Evolutionary conservation across 257 asterid species (phyloP).

Genomic region (Leonotis leonurus): DNA sequence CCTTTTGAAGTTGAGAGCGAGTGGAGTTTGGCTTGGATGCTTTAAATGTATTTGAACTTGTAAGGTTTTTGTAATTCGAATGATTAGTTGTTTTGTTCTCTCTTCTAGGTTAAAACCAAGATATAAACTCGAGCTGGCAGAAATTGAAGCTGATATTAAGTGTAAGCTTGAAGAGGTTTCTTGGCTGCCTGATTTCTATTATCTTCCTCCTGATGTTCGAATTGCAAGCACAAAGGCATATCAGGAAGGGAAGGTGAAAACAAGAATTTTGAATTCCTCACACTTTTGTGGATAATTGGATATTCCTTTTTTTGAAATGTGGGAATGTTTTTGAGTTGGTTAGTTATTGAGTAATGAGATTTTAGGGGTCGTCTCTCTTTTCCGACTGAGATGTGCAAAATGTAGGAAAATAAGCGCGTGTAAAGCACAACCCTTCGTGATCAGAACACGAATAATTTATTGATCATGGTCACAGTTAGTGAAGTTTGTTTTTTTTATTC

Average conservation of each 20-base stretch:
- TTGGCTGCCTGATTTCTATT: slow-evolving; percentile 77
- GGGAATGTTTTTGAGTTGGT: background rate
- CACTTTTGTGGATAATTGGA: background rate
- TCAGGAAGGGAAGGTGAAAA: slow-evolving; percentile 70
- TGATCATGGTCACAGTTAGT: background rate
- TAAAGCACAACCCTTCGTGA: background rate
- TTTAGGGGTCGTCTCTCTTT: background rate
- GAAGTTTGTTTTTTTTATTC: background rate
- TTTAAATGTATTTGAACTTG: background rate
- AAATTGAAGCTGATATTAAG: slow-evolving; percentile 61
- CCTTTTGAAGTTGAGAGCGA: background rate
- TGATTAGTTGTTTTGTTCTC: slow-evolving; percentile 12
- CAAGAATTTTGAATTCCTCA: background rate
- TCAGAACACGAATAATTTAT: background rate
- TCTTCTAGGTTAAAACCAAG: slow-evolving; percentile 71
- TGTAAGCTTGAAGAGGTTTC: slow-evolving; percentile 47
- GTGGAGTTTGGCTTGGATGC: background rate
- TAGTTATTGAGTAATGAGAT: background rate
- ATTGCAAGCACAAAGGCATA: slow-evolving; percentile 74
- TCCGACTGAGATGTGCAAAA: background rate
- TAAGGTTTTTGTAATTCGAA: background rate
- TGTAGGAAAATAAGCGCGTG: background rate
- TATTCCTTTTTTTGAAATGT: background rate
- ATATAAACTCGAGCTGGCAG: slow-evolving; percentile 37
- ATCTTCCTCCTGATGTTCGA: slow-evolving; percentile 58